Evolutionary conservation across 768 basidiomycete species (phyloP).

Genomic region (Agrocybe chaxingu): DNA sequence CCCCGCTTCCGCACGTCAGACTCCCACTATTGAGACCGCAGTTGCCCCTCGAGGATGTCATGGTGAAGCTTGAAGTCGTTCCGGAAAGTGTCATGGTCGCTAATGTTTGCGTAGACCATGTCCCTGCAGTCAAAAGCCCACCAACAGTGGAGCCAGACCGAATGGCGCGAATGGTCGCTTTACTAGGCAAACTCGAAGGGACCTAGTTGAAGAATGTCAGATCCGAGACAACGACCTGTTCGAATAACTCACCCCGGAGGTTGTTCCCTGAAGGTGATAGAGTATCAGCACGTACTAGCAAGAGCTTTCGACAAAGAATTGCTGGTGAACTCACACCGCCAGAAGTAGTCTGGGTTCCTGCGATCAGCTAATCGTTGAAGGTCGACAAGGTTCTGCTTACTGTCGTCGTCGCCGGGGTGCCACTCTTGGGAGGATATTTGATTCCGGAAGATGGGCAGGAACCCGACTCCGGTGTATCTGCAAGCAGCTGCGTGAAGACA

Average conservation of each 20-base stretch:
- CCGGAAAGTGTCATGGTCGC: conserved; percentile 54
- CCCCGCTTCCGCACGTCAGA: conserved; percentile 51
- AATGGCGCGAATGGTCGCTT: conserved; percentile 43
- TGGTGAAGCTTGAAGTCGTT: conserved; percentile 46
- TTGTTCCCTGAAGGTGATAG: neutral
- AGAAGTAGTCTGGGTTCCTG: too few species aligned
- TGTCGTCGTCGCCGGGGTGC: conserved; percentile 24
- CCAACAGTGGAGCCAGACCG: conserved; percentile 36
- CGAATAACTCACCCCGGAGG: conserved; percentile 15
- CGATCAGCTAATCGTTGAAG: too few species aligned
- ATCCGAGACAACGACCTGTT: neutral
- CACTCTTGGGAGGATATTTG: conserved; percentile 57
- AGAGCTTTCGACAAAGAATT: too few species aligned
- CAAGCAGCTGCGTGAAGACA: neutral
- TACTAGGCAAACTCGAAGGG: conserved; percentile 35
- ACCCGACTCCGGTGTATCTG: conserved; percentile 49
- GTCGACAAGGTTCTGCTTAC: conserved; percentile 15
- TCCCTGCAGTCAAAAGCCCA: conserved; percentile 52
- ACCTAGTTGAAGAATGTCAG: conserved; percentile 8
- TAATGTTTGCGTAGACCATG: conserved; percentile 60
- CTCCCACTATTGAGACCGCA: conserved; percentile 47
- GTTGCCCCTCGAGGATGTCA: conserved; percentile 56
- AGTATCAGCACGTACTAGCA: too few species aligned
- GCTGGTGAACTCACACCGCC: too few species aligned
- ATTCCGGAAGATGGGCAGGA: conserved; percentile 57